A percentile compares a stretch with the other conserved stretches of the same genome.
phyloP scores from a whole-genome alignment of 2,329 filamentous ascomycete genomes.

The Fusarium nurragi region DNA sequence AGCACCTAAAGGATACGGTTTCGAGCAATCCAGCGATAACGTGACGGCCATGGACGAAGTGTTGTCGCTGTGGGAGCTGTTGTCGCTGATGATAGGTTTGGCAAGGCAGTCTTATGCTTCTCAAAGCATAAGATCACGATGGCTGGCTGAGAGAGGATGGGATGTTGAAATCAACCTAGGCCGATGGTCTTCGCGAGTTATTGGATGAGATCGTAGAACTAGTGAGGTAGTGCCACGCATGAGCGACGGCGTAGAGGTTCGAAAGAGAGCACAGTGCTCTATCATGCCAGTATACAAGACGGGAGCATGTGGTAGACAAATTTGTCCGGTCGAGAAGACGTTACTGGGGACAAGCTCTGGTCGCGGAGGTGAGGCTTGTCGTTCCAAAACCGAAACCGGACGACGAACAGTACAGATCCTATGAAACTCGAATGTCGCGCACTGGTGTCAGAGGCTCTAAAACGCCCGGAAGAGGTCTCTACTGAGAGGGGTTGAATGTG shows the following conservation, averaged over 20 bases:
- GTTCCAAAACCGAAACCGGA: background rate
- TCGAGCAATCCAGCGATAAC: slow-evolving; percentile 22
- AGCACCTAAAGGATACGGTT: slow-evolving; percentile 17
- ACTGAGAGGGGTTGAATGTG: background rate
- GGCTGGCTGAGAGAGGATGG: slow-evolving; percentile 10
- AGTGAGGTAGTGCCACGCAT: slow-evolving; percentile 4
- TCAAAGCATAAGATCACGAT: background rate
- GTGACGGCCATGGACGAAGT: slow-evolving; percentile 35
- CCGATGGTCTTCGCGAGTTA: slow-evolving; percentile 1
- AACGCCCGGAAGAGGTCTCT: background rate
- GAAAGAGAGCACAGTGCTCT: slow-evolving; percentile 25
- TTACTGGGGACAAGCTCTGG: slow-evolving; percentile 1
- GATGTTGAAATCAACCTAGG: slow-evolving; percentile 9
- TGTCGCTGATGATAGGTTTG: slow-evolving; percentile 1
- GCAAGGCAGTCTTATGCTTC: slow-evolving; percentile 1
- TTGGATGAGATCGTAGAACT: slow-evolving; percentile 8
- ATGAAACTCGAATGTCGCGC: background rate
- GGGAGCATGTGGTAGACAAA: slow-evolving; percentile 10
- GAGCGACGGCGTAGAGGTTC: slow-evolving; percentile 19
- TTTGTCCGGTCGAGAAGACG: slow-evolving; percentile 13
- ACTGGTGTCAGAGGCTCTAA: background rate
- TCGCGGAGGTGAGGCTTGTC: slow-evolving; percentile 11
- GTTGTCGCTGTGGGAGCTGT: background rate
- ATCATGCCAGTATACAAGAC: slow-evolving; percentile 27
- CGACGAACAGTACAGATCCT: background rate